phyloP scores from a whole-genome alignment of 139 green algal species.

The Volvox reticuliferus region DNA sequence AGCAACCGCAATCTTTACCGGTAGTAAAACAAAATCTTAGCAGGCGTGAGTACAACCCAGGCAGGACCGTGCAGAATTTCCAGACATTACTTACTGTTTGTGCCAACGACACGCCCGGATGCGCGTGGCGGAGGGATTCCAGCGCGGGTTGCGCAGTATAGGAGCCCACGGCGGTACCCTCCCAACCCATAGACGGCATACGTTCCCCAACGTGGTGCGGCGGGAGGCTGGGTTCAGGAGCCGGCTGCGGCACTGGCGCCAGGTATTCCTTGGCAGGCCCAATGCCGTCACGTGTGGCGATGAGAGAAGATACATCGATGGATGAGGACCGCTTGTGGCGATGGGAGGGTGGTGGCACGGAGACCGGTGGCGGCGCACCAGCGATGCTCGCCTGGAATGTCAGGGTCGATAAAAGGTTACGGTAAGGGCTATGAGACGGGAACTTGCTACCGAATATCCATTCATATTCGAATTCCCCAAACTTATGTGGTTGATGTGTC shows the following conservation, averaged over 20 bases:
- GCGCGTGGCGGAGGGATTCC: conserved; percentile 5
- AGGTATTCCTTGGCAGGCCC: conserved; percentile 37
- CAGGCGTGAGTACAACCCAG: neutral
- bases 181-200: neutral
- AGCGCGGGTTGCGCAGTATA: conserved; percentile 16
- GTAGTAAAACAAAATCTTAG: no score
- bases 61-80: neutral
- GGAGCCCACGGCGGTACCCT: neutral
- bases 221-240: neutral
- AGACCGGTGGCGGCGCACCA: neutral
- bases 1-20: no score
- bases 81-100: conserved; percentile 2
- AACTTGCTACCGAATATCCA: neutral
- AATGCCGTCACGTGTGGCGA: conserved; percentile 45
- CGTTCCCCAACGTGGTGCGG: neutral
- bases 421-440: neutral
- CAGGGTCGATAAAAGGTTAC: neutral
- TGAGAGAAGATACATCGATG: conserved; percentile 35
- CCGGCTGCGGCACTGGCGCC: neutral
- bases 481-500: neutral
- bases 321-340: conserved; percentile 28
- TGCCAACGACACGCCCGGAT: conserved; percentile 28
- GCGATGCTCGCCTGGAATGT: neutral
- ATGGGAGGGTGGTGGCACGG: neutral
- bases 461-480: neutral